phyloP scores from a whole-genome alignment of 345 rosid species.

The Arabidopsis arenosa region DNA sequence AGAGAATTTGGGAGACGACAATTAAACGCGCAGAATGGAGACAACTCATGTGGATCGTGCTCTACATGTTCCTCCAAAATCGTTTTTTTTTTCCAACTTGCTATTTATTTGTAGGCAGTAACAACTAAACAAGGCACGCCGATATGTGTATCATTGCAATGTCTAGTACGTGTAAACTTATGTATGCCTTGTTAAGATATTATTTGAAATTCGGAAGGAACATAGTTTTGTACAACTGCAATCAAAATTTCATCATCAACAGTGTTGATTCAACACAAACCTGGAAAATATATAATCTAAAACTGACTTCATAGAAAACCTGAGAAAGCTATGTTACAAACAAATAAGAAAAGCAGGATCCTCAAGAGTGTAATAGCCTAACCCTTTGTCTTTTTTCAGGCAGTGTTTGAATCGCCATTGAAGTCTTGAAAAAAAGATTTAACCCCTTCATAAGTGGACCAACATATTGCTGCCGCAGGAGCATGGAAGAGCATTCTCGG shows the following conservation, averaged over 20 bases:
- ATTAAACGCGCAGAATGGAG: too few species aligned
- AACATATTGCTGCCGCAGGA: conserved; percentile 76
- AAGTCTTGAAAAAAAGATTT: conserved; percentile 59
- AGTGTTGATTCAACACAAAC: conserved; percentile 7
- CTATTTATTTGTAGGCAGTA: too few species aligned
- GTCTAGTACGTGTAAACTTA: not conserved
- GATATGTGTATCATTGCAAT: not conserved
- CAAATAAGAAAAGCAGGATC: not conserved
- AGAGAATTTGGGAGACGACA: too few species aligned
- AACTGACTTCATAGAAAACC: not conserved
- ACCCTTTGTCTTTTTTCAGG: conserved; percentile 10
- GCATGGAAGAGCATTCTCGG: conserved; percentile 81
- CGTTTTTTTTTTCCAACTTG: not conserved
- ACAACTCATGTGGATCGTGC: too few species aligned
- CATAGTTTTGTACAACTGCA: conserved; percentile 29
- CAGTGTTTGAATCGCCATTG: conserved; percentile 42
- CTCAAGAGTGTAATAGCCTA: conserved; percentile 26
- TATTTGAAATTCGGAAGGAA: conserved; percentile 1
- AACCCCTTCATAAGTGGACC: conserved; percentile 76
- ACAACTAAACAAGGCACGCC: not conserved
- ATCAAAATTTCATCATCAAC: conserved; percentile 16
- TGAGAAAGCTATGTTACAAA: conserved; percentile 31
- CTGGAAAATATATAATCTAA: conserved; percentile 20
- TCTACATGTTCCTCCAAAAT: not conserved
- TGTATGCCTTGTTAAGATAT: conserved; percentile 17